Conservation (phyloP, 1,284 basidiomycete species). For the Tilletia setariae region DNA sequence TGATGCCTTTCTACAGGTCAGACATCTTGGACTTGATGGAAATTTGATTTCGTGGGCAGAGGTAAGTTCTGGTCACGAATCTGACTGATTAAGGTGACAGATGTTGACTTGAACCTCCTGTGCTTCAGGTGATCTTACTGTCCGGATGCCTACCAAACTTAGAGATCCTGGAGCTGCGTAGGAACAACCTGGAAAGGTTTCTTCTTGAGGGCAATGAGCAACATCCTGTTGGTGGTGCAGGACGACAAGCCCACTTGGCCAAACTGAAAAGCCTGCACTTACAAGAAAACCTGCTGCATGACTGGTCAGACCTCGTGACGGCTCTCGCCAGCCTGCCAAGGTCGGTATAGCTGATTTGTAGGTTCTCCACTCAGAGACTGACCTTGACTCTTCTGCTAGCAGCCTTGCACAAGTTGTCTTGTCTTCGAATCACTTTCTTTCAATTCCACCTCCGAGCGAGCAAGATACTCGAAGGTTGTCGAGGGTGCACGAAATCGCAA, state of each 20-base stretch:
- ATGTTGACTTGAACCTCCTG: slow-evolving; percentile 58
- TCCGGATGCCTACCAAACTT: slow-evolving; percentile 64
- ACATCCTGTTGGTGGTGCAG: too few species aligned
- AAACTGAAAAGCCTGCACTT: slow-evolving; percentile 67
- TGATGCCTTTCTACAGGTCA: slow-evolving; percentile 61
- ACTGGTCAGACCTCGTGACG: slow-evolving; percentile 63
- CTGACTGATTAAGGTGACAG: slow-evolving; percentile 35
- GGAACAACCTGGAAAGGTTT: slow-evolving; percentile 59
- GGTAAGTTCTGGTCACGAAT: slow-evolving; percentile 54
- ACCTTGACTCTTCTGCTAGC: slow-evolving; percentile 37
- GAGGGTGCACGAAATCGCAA: slow-evolving; percentile 63
- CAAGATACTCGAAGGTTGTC: slow-evolving; percentile 35
- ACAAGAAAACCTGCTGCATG: slow-evolving; percentile 66
- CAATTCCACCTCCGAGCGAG: slow-evolving; percentile 59
- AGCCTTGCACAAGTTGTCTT: slow-evolving; percentile 67
- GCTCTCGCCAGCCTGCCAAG: slow-evolving; percentile 60
- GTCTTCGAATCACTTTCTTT: slow-evolving; percentile 64
- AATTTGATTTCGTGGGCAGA: slow-evolving; percentile 71
- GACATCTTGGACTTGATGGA: slow-evolving; percentile 72
- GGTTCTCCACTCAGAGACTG: background rate
- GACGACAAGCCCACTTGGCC: background rate
- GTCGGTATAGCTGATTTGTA: slow-evolving; percentile 57
- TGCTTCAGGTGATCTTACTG: background rate
- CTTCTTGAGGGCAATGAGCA: too few species aligned
- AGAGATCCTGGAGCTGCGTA: slow-evolving; percentile 69